A percentile compares a stretch with the other conserved stretches of the same genome.
phyloP scores from a whole-genome alignment of 2,329 filamentous ascomycete species.

The Escovopsis sp. region DNA sequence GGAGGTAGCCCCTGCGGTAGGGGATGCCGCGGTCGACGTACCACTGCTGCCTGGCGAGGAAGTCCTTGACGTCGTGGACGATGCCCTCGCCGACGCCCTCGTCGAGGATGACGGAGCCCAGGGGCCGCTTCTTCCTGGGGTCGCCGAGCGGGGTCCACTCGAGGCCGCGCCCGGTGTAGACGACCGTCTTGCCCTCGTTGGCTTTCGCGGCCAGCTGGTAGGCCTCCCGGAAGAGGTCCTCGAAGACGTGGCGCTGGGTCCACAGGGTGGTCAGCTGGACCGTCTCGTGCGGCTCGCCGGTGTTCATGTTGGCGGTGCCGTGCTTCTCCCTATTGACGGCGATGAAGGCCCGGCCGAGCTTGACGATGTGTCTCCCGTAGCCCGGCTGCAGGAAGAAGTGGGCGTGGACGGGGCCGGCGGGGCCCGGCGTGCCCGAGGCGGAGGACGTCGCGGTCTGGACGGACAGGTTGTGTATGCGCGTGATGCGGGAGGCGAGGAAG shows the following conservation, averaged over 20 bases:
- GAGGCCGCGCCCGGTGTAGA: constrained; percentile 73
- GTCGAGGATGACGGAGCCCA: constrained; percentile 78
- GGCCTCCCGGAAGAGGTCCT: constrained; percentile 78
- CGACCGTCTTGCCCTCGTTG: constrained; percentile 82
- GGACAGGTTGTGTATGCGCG: constrained; percentile 44
- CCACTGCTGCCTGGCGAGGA: constrained; percentile 67
- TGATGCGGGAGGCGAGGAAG: constrained; percentile 43
- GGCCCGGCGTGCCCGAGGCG: constrained; percentile 41
- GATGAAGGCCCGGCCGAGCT: constrained; percentile 77
- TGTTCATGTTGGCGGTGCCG: constrained; percentile 63
- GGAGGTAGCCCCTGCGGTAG: constrained; percentile 75
- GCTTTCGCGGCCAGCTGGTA: constrained; percentile 64
- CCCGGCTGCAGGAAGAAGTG: constrained; percentile 84
- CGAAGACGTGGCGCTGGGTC: constrained; percentile 75
- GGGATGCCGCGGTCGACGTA: constrained; percentile 92
- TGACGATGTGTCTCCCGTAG: constrained; percentile 76
- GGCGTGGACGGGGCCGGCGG: constrained; percentile 55
- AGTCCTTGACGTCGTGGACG: constrained; percentile 68
- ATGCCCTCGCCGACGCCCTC: constrained; percentile 70
- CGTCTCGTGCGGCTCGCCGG: constrained; percentile 86
- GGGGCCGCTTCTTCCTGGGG: constrained; percentile 69
- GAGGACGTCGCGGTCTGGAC: constrained; percentile 46
- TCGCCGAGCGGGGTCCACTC: constrained; percentile 78
- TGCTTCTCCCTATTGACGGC: constrained; percentile 78
- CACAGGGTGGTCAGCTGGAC: constrained; percentile 86